Base-by-base conservation (phyloP, 257 asterid species). In the Ophiorrhiza pumila region DNA sequence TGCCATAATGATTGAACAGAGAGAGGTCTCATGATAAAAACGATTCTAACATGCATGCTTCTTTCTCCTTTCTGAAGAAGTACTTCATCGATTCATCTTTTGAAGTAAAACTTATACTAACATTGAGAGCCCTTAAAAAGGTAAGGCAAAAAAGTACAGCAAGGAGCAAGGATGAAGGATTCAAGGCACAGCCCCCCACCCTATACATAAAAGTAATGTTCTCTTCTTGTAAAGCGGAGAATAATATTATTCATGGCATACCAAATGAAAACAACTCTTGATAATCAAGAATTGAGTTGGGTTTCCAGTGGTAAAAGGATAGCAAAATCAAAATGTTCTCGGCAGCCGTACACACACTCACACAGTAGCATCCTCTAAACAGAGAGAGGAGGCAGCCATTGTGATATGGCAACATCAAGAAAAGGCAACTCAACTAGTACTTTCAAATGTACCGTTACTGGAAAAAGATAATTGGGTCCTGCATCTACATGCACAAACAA, bases 141-240 rank as follows among this genome's bases (percentile, higher is more conserved):
- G 71, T 50, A 76, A 75, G 75, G 25, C 61, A 76, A 78, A 81
- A 76, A 78, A 81, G 91, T 82, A 78, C 85, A 82, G 60, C 69
- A 73, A 82, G 71, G 89, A 83, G 82, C 80, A 80, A 77, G 66
- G n/a, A n/a, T n/a, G n/a, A n/a, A n/a, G n/a, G n/a, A n/a, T n/a
- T n/a, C n/a, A n/a, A n/a, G n/a, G n/a, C n/a, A n/a, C n/a, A n/a
- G n/a, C n/a, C n/a, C n/a, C 49, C 7, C 57, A 4, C 34, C 47
- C 47, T 18, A 37, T 47, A 43, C 52, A 22, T 2, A 70, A 70
- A 56, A 70, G 31, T 55, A 20, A 63, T 63, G 78, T 81, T 81
- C 75, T 68, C 32, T 49, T 37, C 56, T 62, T 63, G 56, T 62
- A 62, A 76, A 76, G 78, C 71, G 82, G 80, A 71, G 81, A 76